These are phyloP conservation scores for Leptographium radiaticola DNA, from an alignment of 2,329 filamentous ascomycete species.

Conservation along the genomic window DNA sequence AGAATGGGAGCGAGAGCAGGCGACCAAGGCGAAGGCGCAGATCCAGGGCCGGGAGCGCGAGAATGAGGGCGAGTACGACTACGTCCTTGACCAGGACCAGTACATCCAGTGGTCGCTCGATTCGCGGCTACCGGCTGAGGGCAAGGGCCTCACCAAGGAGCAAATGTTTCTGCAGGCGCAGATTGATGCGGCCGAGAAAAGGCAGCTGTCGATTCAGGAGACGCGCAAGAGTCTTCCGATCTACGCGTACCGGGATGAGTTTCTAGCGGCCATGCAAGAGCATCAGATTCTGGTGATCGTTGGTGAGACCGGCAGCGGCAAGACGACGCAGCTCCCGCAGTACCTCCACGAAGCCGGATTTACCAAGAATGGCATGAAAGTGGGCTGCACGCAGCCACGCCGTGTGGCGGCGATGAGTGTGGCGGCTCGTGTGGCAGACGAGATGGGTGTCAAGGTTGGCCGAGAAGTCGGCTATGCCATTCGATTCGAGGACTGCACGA, in stretches of 20 bases:
- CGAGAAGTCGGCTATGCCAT: constrained; percentile 91
- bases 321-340: constrained; percentile 90
- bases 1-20: constrained; percentile 88
- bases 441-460: constrained; percentile 80
- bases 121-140: constrained; percentile 57
- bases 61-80: constrained; percentile 77
- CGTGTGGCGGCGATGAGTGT: constrained; percentile 97
- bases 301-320: constrained; percentile 88
- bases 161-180: constrained; percentile 68
- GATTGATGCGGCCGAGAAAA: constrained; percentile 79
- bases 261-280: constrained; percentile 73
- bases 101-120: constrained; percentile 78
- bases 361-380: constrained; percentile 69
- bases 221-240: constrained; percentile 84
- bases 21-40: constrained; percentile 75
- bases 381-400: constrained; percentile 88
- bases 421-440: constrained; percentile 88
- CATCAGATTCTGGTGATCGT: constrained; percentile 86
- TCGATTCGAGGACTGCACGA: constrained; percentile 85
- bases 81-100: constrained; percentile 81
- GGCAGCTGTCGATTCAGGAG: constrained; percentile 78
- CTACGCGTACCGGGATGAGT: constrained; percentile 73
- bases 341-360: constrained; percentile 88
- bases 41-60: constrained; percentile 62
- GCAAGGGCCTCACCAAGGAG: constrained; percentile 60